Evolutionary conservation across 345 rosid genomes (phyloP).

Genomic region (Gossypium stocksii): DNA sequence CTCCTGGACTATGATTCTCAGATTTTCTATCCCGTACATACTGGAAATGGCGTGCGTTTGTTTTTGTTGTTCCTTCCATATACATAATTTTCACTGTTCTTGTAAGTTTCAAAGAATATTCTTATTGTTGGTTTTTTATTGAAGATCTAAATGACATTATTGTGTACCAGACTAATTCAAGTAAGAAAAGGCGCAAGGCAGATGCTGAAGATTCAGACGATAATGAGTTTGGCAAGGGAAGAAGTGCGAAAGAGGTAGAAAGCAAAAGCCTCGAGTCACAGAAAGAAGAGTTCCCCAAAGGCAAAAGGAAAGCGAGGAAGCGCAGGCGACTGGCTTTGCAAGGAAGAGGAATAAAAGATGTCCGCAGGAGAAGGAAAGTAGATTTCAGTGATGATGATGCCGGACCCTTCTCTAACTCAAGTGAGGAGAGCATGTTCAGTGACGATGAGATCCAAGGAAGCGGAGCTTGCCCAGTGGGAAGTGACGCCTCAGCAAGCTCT

Average conservation of each 20-base stretch:
- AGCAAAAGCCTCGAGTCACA: constrained; percentile 53
- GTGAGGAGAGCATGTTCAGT: constrained; percentile 67
- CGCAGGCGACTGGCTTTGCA: constrained; percentile 69
- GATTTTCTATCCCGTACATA: background rate
- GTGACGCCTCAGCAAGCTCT: constrained; percentile 60
- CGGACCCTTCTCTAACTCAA: constrained; percentile 56
- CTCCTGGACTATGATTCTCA: background rate
- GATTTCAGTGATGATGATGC: constrained; percentile 48
- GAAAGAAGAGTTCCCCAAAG: constrained; percentile 86
- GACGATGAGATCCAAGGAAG: constrained; percentile 57
- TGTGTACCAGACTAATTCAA: constrained; percentile 64
- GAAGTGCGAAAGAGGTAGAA: constrained; percentile 37
- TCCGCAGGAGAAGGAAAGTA: constrained; percentile 50
- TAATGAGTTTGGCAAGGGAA: constrained; percentile 47
- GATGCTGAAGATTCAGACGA: constrained; percentile 82
- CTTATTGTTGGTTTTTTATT: background rate
- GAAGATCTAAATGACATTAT: background rate
- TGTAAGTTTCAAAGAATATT: background rate
- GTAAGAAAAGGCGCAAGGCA: constrained; percentile 73
- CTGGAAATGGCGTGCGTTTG: background rate
- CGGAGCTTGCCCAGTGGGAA: constrained; percentile 27
- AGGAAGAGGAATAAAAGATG: constrained; percentile 74
- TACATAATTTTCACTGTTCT: background rate
- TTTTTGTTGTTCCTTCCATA: background rate
- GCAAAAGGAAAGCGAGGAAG: constrained; percentile 85